phyloP scores from a whole-genome alignment of 208 protist species.

The Herpetomonas samuelpessoai region DNA sequence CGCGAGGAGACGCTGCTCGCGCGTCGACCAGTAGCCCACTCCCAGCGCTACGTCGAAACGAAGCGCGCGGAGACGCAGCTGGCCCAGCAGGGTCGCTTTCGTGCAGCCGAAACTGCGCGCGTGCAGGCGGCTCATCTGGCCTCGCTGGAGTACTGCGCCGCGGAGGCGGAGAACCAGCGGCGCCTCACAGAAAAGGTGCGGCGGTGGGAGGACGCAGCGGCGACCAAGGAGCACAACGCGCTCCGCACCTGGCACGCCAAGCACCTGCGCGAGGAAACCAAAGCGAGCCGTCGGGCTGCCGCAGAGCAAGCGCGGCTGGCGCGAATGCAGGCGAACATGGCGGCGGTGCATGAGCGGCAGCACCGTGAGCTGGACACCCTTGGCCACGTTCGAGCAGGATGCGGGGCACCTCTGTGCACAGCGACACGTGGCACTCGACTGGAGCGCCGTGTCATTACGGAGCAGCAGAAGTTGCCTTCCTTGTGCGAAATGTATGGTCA shows the following conservation, averaged over 20 bases:
- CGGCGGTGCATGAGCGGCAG: conserved; percentile 21
- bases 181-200: conserved; percentile 4
- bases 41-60: conserved; percentile 19
- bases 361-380: conserved; percentile 28
- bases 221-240: conserved; percentile 11
- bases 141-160: conserved; percentile 5
- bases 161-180: background rate
- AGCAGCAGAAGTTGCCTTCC: conserved; percentile 42
- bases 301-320: conserved; percentile 9
- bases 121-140: conserved; percentile 14
- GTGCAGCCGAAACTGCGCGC: conserved; percentile 25
- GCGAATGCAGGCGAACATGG: conserved; percentile 15
- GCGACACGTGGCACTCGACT: conserved; percentile 50
- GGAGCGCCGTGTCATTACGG: conserved; percentile 39
- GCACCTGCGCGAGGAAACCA: conserved; percentile 12
- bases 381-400: conserved; percentile 13
- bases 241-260: conserved; percentile 3
- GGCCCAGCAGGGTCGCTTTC: conserved; percentile 22
- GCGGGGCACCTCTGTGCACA: conserved; percentile 18
- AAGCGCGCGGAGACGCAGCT: conserved; percentile 38
- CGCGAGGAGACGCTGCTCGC: conserved; percentile 21
- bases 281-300: conserved; percentile 5
- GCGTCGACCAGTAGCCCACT: conserved; percentile 32
- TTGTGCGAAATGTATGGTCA: conserved; percentile 61
- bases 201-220: conserved; percentile 16